phyloP scores from a whole-genome alignment of 2,329 filamentous ascomycete species.

The Aspergillus piperis region DNA sequence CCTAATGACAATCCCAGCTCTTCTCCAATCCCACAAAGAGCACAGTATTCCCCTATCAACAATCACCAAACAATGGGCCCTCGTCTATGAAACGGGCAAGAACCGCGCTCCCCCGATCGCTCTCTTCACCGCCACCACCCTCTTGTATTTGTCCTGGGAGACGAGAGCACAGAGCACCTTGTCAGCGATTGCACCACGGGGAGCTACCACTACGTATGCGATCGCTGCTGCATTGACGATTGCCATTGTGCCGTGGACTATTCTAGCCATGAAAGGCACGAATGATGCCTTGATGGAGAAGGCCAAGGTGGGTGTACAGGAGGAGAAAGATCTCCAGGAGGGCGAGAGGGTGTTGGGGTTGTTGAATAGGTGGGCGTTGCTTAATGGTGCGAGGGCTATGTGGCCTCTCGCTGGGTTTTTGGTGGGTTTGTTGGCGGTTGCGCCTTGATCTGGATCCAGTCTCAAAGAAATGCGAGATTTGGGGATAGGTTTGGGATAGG shows the following conservation, averaged over 20 bases:
- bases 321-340: not conserved
- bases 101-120: slow-evolving; percentile 30
- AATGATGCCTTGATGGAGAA: slow-evolving; percentile 31
- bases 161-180: slow-evolving; percentile 20
- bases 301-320: slow-evolving; percentile 9
- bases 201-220: slow-evolving; percentile 25
- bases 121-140: slow-evolving; percentile 20
- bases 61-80: slow-evolving; percentile 22
- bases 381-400: slow-evolving; percentile 24
- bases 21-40: slow-evolving; percentile 23
- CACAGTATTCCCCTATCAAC: slow-evolving; percentile 9
- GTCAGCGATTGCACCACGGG: slow-evolving; percentile 14
- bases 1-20: slow-evolving; percentile 25
- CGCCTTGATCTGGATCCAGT: not conserved
- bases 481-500: too few species aligned
- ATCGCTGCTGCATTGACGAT: slow-evolving; percentile 32
- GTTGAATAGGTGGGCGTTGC: slow-evolving; percentile 22
- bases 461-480: too few species aligned
- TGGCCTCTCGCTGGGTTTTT: slow-evolving; percentile 24
- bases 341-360: slow-evolving; percentile 6
- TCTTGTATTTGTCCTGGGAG: slow-evolving; percentile 34
- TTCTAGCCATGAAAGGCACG: slow-evolving; percentile 29
- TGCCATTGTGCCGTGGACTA: slow-evolving; percentile 38
- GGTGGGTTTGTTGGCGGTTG: slow-evolving; percentile 14
- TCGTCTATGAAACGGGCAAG: slow-evolving; percentile 26